phyloP scores from a whole-genome alignment of 208 protist genomes.

The Trypanosoma brucei region DNA sequence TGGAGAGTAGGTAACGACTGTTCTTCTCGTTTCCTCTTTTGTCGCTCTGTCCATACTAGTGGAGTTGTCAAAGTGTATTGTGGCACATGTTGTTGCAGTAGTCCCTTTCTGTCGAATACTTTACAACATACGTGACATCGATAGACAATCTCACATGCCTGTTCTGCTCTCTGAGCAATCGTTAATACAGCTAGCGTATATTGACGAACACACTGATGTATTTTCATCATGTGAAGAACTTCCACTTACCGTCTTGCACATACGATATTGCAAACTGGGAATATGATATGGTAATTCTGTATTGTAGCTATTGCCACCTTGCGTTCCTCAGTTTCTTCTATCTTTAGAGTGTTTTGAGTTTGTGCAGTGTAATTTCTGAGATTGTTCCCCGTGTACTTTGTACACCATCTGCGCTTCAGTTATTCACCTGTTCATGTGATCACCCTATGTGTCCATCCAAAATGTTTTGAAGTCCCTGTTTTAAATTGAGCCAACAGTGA shows the following conservation, averaged over 20 bases:
- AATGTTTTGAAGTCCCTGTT: slow-evolving; percentile 11
- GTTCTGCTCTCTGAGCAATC: neutral
- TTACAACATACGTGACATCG: neutral
- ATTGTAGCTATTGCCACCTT: neutral
- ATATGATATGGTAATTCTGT: neutral
- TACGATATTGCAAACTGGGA: slow-evolving; percentile 3
- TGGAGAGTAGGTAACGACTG: neutral
- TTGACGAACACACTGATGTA: neutral
- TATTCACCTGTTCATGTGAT: neutral
- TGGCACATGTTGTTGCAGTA: neutral
- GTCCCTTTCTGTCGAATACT: neutral
- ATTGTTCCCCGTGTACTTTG: neutral
- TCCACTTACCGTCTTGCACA: slow-evolving; percentile 6
- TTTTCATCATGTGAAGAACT: slow-evolving; percentile 10
- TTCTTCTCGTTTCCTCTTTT: neutral
- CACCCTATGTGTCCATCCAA: slow-evolving; percentile 6
- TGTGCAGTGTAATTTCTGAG: neutral
- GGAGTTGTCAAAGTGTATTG: neutral
- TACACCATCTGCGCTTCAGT: slow-evolving; percentile 4
- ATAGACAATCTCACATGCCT: neutral
- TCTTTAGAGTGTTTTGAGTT: neutral
- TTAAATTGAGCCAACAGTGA: slow-evolving; percentile 4
- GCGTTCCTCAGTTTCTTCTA: neutral
- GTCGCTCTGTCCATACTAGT: no score
- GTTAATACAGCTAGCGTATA: neutral